Conservation (phyloP, 768 basidiomycete genomes). For the Megacollybia marginata region DNA sequence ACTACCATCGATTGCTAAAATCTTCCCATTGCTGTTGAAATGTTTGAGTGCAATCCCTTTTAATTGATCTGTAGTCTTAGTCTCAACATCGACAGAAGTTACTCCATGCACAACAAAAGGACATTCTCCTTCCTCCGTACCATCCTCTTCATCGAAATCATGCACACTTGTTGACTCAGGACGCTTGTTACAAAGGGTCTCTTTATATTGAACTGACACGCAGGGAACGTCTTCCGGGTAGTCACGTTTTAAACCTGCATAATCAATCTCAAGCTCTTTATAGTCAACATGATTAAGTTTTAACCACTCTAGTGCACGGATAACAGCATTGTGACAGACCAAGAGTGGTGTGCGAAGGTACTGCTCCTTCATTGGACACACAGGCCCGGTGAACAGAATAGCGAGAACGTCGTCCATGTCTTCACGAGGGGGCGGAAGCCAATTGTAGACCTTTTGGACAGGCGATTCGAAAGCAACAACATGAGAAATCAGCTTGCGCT, state of each 20-base stretch:
- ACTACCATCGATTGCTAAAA: background rate
- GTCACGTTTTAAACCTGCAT: too few species aligned
- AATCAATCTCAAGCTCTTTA: too few species aligned
- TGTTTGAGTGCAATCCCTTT: background rate
- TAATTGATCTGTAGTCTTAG: too few species aligned
- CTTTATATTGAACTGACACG: background rate
- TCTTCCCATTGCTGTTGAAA: background rate
- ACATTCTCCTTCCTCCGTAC: too few species aligned
- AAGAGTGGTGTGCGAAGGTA: background rate
- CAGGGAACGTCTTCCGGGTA: too few species aligned
- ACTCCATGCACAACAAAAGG: background rate
- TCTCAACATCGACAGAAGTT: background rate
- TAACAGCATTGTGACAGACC: background rate
- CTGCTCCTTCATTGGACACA: background rate
- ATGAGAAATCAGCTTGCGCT: background rate
- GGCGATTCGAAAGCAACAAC: too few species aligned
- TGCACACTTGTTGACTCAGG: too few species aligned
- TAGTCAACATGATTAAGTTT: constrained; percentile 12
- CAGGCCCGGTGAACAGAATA: background rate
- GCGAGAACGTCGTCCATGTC: background rate
- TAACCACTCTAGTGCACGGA: constrained; percentile 11
- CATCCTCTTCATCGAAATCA: background rate
- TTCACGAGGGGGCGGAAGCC: background rate
- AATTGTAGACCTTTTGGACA: too few species aligned
- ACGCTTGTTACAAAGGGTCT: background rate